Conservation (phyloP, 768 basidiomycete genomes). For the Russula virescens region DNA sequence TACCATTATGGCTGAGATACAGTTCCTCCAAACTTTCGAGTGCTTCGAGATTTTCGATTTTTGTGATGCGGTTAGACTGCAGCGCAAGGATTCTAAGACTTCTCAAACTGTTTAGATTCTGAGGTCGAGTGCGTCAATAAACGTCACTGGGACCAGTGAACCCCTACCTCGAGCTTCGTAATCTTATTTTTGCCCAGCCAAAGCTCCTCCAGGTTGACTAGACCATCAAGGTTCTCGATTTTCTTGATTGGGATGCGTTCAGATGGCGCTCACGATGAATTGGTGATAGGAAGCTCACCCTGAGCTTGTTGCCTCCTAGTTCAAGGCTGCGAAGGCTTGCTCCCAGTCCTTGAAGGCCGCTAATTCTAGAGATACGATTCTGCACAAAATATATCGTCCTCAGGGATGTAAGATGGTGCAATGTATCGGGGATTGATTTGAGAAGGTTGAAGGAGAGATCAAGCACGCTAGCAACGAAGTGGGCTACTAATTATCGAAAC, state of each 20-base stretch:
- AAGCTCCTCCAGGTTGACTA: constrained; percentile 83
- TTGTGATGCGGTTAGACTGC: constrained; percentile 90
- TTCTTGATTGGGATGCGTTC: constrained; percentile 40
- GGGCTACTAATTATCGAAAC: background rate
- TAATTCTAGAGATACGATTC: constrained; percentile 84
- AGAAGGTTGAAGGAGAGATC: constrained; percentile 96
- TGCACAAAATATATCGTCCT: constrained; percentile 90
- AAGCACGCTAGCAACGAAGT: constrained; percentile 48
- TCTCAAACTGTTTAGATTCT: constrained; percentile 69
- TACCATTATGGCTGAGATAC: constrained; percentile 91
- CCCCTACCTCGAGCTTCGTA: constrained; percentile 66
- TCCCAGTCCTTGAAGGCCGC: constrained; percentile 49
- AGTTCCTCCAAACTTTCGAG: constrained; percentile 77
- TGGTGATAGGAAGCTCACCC: constrained; percentile 47
- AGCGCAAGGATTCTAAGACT: constrained; percentile 81
- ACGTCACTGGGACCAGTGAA: background rate
- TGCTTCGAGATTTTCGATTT: constrained; percentile 73
- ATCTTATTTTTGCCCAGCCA: constrained; percentile 99
- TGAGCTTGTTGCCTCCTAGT: constrained; percentile 87
- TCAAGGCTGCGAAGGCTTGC: constrained; percentile 76
- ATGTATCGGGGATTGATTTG: constrained; percentile 56
- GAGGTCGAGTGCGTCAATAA: background rate
- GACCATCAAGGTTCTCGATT: constrained; percentile 79
- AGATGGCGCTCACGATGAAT: constrained; percentile 5
- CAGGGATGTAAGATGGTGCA: constrained; percentile 55